Base-by-base conservation (phyloP, 352 stramenopile genomes). In the Pythium apleroticum region DNA sequence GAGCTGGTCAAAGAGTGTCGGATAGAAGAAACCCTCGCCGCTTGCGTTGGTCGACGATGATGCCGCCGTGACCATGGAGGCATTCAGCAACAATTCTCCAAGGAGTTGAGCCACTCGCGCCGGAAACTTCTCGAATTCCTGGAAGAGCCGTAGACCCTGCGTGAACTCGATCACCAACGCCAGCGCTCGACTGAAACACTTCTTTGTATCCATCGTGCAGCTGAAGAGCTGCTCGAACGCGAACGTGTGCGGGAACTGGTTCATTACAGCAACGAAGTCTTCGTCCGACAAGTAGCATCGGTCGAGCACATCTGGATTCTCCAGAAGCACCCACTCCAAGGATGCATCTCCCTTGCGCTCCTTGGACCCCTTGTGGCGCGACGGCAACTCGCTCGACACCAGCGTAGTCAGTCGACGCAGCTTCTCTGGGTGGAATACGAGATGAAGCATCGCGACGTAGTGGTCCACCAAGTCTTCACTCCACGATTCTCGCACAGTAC, bases 381-480 rank as follows among this genome's bases (percentile, higher is more conserved):
- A 50, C 41, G 62, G 64, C 0, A 80, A 66, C 30, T 82, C 77
- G 41, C 80, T 91, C 1, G 86, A 92, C 10, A 94, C 84, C 31
- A 94, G 54, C 11, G 88, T 78, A 3, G 83, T 81, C 74, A 92
- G 77, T 35, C 76, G 65, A 28, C 85, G 70, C n/a, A 96, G 56
- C 53, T 93, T 91, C 41, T 93, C 80, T 6, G 87, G 87, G 59
- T 96, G 86, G 50, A 96, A 96, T 0, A 96, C 85, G 6, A 96
- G 67, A 65, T 96, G 87, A 57, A 93, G 37, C 85, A 96, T 93
- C 6, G 85, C 84, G 27, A 96, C 73, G 58, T 93, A 96, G 57
- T 93, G 84, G 50, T 96, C 87, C 0, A 96, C 81, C 6, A 92
- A 68, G 55, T 91, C 84, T 75, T 91, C 84, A 25, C 73, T 93